Evolutionary conservation across 2,329 filamentous ascomycete genomes (phyloP), one percentile per base, ranked within the genome.

Genomic region (Pseudogymnoascus sp.): DNA sequence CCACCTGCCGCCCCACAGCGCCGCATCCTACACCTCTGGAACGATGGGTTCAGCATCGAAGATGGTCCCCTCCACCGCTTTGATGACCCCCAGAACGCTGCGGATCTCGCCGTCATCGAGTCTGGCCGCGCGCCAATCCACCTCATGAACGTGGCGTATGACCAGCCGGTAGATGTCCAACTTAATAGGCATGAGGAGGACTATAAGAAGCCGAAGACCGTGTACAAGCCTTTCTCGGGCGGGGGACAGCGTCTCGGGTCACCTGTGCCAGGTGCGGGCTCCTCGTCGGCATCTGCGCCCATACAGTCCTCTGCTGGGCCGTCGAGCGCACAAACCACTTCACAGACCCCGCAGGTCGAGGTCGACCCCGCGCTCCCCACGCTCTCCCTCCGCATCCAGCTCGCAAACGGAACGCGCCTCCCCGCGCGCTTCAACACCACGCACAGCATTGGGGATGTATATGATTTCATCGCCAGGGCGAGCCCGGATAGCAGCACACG

Each of bases 11-110:
- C 81, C 35, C 81, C 83, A 4, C 84, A 89, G 65, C 84, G 85
- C 60, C 86, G 90, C 60, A 82, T 85, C 10, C 80, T 95, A 61
- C 90, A 93, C 70, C 81, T 94, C 49, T 95, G 91, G 91, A 81
- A 83, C 43, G 87, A 95, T 71, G 91, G 91, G 12, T 93, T 94
- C 76, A 93, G 89, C 66, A 86, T 95, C 65, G 90, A 92, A 64
- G 89, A 94, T 69, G 91, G 91, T 29, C 83, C 86, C 55, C 83
- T 94, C 38, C 86, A 83, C 72, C 85, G 89, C 62, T 93, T 90
- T 71, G 88, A 92, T 69, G 90, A 94, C 72, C 89, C 90, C 0
- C 81, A 81, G 31, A 92, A 93, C 72, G 83, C 86, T 31, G 80
- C 81, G 59, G 88, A 89, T 61, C 78, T 94, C 49, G 80, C 85